Percentiles rank a stretch among this genome's conserved stretches.
These are phyloP conservation scores for Komagataella phaffii DNA, from an alignment of 805 yeast genomes.

Conservation along the genomic window DNA sequence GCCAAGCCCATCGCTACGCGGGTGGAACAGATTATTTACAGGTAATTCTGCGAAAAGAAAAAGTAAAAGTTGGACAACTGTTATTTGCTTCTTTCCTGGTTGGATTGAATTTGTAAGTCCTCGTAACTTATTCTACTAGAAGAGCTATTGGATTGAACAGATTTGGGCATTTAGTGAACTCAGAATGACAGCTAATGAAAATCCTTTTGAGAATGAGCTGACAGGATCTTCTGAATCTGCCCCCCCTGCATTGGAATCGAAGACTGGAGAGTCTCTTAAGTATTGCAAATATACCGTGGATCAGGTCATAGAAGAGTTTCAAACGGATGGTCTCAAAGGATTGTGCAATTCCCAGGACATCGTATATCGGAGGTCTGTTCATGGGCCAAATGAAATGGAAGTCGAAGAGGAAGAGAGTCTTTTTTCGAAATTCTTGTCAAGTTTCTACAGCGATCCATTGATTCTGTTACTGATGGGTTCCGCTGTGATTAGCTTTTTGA, in stretches of 20 bases:
- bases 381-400: constrained; percentile 73
- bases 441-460: constrained; percentile 84
- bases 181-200: constrained; percentile 2
- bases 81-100: neutral
- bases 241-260: neutral
- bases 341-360: constrained; percentile 60
- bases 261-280: constrained; percentile 6
- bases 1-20: neutral
- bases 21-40: neutral
- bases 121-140: neutral
- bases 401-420: constrained; percentile 70
- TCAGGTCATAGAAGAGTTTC: constrained; percentile 50
- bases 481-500: constrained; percentile 70
- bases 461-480: constrained; percentile 82
- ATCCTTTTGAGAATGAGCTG: constrained; percentile 1
- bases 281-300: constrained; percentile 50
- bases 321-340: constrained; percentile 50
- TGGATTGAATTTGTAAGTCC: neutral
- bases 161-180: neutral
- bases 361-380: constrained; percentile 50
- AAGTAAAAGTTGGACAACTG: neutral
- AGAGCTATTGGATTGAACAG: neutral
- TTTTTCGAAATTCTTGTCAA: constrained; percentile 57
- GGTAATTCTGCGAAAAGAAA: neutral
- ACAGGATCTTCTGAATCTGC: neutral